phyloP scores from a whole-genome alignment of 768 basidiomycete species.

The Lyophyllum shimeji region DNA sequence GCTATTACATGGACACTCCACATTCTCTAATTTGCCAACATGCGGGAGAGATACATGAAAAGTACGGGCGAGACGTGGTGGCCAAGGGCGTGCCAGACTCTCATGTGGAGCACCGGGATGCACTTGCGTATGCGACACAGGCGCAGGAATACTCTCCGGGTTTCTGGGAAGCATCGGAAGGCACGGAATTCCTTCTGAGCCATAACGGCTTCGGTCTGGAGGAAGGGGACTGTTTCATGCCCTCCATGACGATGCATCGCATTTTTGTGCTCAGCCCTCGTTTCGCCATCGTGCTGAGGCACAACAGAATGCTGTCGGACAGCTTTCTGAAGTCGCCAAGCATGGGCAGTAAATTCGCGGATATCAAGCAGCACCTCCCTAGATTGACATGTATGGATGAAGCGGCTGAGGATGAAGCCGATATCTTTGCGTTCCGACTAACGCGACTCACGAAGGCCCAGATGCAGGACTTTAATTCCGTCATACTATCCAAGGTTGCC shows the following conservation, averaged over 20 bases:
- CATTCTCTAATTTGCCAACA: conserved; percentile 16
- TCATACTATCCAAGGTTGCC: conserved; percentile 14
- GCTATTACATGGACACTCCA: conserved; percentile 26
- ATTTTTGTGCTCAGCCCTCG: conserved; percentile 30
- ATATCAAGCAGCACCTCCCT: not conserved
- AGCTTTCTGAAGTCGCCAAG: not conserved
- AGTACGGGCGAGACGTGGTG: not conserved
- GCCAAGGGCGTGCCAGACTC: conserved; percentile 1
- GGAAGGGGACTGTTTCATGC: conserved; percentile 21
- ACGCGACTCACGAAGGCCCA: conserved; percentile 22
- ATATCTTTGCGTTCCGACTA: conserved; percentile 21
- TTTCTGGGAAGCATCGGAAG: conserved; percentile 26
- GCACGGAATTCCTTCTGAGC: conserved; percentile 28
- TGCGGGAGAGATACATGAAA: conserved; percentile 5
- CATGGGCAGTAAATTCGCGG: conserved; percentile 6
- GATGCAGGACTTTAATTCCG: conserved; percentile 15
- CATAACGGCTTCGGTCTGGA: conserved; percentile 27
- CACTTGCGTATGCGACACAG: conserved; percentile 17
- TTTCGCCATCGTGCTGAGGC: conserved; percentile 23
- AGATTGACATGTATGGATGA: not conserved
- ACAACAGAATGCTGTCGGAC: not conserved
- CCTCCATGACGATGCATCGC: conserved; percentile 16
- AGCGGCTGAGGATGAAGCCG: conserved; percentile 12
- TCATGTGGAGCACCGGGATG: conserved; percentile 18
- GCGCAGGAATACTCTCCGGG: conserved; percentile 19